phyloP scores from a whole-genome alignment of 805 yeast species.

The Yamadazyma sp. region DNA sequence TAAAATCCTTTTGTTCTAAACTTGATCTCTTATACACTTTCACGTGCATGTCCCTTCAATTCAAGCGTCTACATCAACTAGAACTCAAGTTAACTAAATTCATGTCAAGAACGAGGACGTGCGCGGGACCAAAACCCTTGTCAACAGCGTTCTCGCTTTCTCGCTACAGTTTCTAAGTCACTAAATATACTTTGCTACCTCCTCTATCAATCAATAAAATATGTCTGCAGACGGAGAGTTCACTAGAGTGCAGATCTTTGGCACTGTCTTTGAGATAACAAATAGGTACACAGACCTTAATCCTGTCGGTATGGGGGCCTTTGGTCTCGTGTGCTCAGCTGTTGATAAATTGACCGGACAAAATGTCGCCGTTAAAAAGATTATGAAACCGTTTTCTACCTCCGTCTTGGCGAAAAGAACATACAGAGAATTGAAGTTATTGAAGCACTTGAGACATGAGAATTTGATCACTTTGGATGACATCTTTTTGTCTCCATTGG shows the following conservation, averaged over 20 bases:
- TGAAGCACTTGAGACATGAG: constrained; percentile 93
- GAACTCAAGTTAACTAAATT: too few species aligned
- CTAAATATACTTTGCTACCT: too few species aligned
- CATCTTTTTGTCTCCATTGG: constrained; percentile 89
- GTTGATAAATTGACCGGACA: constrained; percentile 86
- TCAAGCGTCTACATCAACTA: too few species aligned
- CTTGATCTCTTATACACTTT: too few species aligned
- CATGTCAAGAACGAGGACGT: too few species aligned
- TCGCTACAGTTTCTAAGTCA: neutral
- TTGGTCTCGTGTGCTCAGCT: constrained; percentile 96
- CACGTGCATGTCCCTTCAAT: too few species aligned
- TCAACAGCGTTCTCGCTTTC: constrained; percentile 1
- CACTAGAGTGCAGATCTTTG: constrained; percentile 86
- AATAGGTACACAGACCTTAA: constrained; percentile 85
- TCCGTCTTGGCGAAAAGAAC: constrained; percentile 95
- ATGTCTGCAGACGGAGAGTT: constrained; percentile 48
- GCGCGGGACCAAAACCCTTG: too few species aligned
- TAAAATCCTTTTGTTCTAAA: too few species aligned
- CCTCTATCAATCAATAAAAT: too few species aligned
- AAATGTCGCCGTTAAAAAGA: constrained; percentile 95
- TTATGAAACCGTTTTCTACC: constrained; percentile 95
- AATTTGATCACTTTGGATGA: constrained; percentile 91
- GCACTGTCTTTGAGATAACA: constrained; percentile 93
- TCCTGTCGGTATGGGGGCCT: constrained; percentile 99
- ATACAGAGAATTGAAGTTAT: constrained; percentile 88